Percentiles rank a stretch among this genome's conserved stretches.
These are phyloP conservation scores for Cytospora mali DNA, from an alignment of 2,329 filamentous ascomycete species.

Conservation along the genomic window DNA sequence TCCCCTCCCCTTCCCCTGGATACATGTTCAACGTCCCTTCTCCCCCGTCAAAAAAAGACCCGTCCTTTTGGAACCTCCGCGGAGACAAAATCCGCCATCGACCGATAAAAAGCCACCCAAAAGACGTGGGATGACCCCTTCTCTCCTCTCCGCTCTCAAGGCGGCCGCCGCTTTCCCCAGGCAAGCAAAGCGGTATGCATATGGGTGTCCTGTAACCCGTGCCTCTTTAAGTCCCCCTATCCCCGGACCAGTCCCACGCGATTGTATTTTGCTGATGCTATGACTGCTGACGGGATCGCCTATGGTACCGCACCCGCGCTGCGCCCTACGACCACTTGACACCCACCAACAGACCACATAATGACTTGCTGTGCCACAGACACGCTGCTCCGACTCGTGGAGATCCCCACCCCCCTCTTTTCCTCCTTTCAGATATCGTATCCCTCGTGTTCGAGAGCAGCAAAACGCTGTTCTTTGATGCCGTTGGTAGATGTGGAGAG, in stretches of 20 bases:
- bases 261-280: not conserved
- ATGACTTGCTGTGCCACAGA: not conserved
- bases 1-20: not conserved
- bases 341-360: conserved; percentile 7
- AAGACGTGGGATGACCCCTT: not conserved
- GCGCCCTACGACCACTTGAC: conserved; percentile 12
- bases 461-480: not conserved
- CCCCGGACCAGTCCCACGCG: not conserved
- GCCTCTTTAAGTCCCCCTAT: not conserved
- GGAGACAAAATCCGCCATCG: not conserved
- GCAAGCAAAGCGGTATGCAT: not conserved
- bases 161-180: not conserved
- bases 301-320: conserved; percentile 2
- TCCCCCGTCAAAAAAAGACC: not conserved
- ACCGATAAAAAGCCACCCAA: not conserved
- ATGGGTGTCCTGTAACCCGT: not conserved
- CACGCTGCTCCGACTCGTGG: not conserved
- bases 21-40: not conserved
- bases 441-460: not conserved
- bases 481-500: not conserved
- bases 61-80: not conserved
- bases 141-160: not conserved
- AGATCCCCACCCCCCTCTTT: not conserved
- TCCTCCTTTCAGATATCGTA: not conserved
- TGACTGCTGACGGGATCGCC: conserved; percentile 2